phyloP scores from a whole-genome alignment of 2,329 filamentous ascomycete species.

The Endocalyx cinctus region DNA sequence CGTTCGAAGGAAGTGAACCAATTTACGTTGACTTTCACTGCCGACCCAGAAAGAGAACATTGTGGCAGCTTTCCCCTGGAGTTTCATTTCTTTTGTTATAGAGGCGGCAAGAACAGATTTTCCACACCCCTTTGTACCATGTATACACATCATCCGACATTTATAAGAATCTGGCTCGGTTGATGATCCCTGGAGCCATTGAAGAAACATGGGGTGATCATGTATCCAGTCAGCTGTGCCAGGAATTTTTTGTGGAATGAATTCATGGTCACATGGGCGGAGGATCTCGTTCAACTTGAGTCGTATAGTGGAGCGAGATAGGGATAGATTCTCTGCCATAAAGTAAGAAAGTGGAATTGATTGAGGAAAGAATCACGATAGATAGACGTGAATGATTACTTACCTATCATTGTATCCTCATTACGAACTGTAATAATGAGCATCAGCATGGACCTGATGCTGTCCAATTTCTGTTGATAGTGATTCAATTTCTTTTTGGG shows the following conservation, averaged over 20 bases:
- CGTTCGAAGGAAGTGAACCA: constrained; percentile 6
- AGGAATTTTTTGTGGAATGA: constrained; percentile 5
- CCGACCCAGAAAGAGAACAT: constrained; percentile 9
- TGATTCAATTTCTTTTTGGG: too few relatives aligned
- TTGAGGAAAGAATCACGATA: too few relatives aligned
- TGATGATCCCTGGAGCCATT: constrained; percentile 2
- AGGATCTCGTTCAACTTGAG: constrained; percentile 4
- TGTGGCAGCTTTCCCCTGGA: constrained; percentile 1
- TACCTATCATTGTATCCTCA: too few relatives aligned
- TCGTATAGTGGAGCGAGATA: constrained; percentile 2
- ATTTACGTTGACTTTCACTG: constrained; percentile 6
- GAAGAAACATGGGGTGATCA: constrained; percentile 3
- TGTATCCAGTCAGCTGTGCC: constrained; percentile 9
- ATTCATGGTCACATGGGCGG: constrained; percentile 3
- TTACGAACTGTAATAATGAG: too few relatives aligned
- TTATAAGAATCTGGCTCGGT: not conserved
- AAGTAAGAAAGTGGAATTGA: too few relatives aligned
- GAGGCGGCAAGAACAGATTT: constrained; percentile 9
- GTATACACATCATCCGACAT: constrained; percentile 5
- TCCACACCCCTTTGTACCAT: constrained; percentile 8
- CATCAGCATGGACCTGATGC: too few relatives aligned
- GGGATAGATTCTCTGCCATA: constrained; percentile 2
- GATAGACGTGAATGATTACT: too few relatives aligned
- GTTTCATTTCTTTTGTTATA: constrained; percentile 2
- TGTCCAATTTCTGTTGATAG: too few relatives aligned